Conservation (phyloP, 2,329 filamentous ascomycete genomes). For the Ophiocordyceps australis region DNA sequence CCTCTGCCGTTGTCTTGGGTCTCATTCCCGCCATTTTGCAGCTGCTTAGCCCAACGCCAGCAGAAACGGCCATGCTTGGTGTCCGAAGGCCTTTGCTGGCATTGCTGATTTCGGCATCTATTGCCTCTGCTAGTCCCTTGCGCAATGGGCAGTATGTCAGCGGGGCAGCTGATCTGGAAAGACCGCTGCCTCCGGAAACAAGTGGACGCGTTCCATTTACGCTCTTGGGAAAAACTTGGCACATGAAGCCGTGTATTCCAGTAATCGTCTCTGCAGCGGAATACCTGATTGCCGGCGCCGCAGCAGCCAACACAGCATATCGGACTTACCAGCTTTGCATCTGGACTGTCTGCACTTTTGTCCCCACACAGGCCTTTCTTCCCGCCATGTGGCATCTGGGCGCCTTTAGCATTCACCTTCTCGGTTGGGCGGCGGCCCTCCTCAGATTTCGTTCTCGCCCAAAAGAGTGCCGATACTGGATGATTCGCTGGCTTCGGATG, state of each 20-base stretch:
- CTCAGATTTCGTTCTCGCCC: too few species aligned
- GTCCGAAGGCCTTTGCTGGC: conserved; percentile 6
- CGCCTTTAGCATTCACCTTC: conserved; percentile 6
- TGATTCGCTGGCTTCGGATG: neutral
- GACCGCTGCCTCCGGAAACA: neutral
- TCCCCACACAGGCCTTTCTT: conserved; percentile 6
- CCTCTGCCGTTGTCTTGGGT: conserved; percentile 7
- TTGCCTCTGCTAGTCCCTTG: neutral
- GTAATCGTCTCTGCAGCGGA: conserved; percentile 1
- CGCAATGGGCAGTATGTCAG: neutral
- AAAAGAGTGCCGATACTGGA: too few species aligned
- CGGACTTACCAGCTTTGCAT: conserved; percentile 9
- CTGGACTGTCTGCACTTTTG: conserved; percentile 8
- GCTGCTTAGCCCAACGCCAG: conserved; percentile 4
- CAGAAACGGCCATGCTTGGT: conserved; percentile 6
- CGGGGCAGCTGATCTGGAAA: too few species aligned
- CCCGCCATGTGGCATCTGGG: conserved; percentile 9
- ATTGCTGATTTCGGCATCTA: conserved; percentile 3
- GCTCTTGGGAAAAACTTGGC: too few species aligned
- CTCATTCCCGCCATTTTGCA: conserved; percentile 5
- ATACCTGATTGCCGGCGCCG: conserved; percentile 6
- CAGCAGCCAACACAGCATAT: conserved; percentile 8
- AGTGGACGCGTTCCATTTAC: neutral
- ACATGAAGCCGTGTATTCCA: neutral
- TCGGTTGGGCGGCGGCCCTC: conserved; percentile 1